Conservation (phyloP, 306 rosid species). For the Urtica urens region DNA sequence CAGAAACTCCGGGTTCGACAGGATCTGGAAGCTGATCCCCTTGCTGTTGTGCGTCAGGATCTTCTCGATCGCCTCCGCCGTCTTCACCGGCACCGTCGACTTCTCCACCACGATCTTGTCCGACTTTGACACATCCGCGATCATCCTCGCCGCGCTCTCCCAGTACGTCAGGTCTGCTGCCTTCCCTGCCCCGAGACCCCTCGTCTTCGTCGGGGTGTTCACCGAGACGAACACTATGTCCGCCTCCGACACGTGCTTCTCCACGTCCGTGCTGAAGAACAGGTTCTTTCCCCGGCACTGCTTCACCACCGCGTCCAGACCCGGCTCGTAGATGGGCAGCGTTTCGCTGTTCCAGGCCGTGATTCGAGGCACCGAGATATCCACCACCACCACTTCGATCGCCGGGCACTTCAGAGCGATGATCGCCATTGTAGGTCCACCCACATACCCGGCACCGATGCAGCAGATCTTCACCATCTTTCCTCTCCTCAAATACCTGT, state of each 20-base stretch:
- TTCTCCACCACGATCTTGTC: conserved; percentile 87
- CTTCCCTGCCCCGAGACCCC: conserved; percentile 90
- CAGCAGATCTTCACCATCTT: conserved; percentile 95
- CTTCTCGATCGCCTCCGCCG: conserved; percentile 92
- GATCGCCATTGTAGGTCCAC: conserved; percentile 97
- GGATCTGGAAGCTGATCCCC: conserved; percentile 76
- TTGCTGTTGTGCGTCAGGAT: conserved; percentile 78
- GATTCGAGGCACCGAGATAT: conserved; percentile 25
- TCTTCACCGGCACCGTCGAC: conserved; percentile 88
- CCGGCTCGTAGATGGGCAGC: conserved; percentile 32
- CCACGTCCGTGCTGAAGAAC: conserved; percentile 44
- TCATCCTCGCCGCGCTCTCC: conserved; percentile 97
- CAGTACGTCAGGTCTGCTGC: conserved; percentile 92
- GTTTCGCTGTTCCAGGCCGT: conserved; percentile 27
- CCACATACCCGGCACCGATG: conserved; percentile 92
- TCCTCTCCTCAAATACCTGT: no score
- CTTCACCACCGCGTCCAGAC: conserved; percentile 30
- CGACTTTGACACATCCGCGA: conserved; percentile 77
- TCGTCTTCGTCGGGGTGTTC: conserved; percentile 85
- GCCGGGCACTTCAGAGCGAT: conserved; percentile 32
- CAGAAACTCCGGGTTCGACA: conserved; percentile 86
- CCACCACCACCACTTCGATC: conserved; percentile 30
- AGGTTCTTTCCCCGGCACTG: conserved; percentile 28
- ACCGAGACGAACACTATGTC: conserved; percentile 84
- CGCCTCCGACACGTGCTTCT: conserved; percentile 74